Base-by-base conservation (phyloP, 1,284 basidiomycete species). In the Sutorius eximius region DNA sequence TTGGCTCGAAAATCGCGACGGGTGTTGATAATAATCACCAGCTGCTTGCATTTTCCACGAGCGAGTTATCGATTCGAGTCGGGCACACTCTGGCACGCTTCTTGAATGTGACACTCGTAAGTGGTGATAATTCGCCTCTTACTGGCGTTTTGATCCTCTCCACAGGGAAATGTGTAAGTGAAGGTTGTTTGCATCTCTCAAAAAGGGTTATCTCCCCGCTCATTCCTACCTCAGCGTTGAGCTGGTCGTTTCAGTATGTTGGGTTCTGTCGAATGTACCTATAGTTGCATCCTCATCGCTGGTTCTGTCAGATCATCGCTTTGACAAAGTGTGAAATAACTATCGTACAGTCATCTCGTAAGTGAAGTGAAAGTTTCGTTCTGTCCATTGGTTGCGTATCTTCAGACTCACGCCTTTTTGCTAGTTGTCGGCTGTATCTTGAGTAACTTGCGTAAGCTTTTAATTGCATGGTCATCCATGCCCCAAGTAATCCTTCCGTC, bases 71-170 rank as follows among this genome's bases (percentile, higher is more conserved):
- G 1, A 65, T 95, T 57, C 85, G 87, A 33, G 83, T 91, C 2
- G 88, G 93, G 3, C 91, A 95, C 72, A 93, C 93, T 0, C 73
- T 95, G 5, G 92, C 89, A 7, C 92, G 91, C 55, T 77, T 95
- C 13, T 70, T 95, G 56, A 95, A 95, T 70, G 93, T 91, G 11
- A 95, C 93, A 8, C 75, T 95, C 59, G 89, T 89, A 63, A 60
- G 80, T 72, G 38, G 43, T 56, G 51, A 48, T 37, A 24, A 15
- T 20, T 16, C 13, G 20, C 49, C 49, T 57, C 33, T 40, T n/a
- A 22, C n/a, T 24, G 22, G 47, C 34, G 9, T 43, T 46, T 49
- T 52, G n/a, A 57, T 51, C 40, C 52, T 53, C 40, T 54, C 38
- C 49, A 16, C 59, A 90, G 87, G 88, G 89, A 62, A 91, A 90